Percentiles rank a stretch among this genome's conserved stretches.
These are phyloP conservation scores for Coemansia biformis DNA, from an alignment of 192 early-diverging fungal species.

Conservation along the genomic window DNA sequence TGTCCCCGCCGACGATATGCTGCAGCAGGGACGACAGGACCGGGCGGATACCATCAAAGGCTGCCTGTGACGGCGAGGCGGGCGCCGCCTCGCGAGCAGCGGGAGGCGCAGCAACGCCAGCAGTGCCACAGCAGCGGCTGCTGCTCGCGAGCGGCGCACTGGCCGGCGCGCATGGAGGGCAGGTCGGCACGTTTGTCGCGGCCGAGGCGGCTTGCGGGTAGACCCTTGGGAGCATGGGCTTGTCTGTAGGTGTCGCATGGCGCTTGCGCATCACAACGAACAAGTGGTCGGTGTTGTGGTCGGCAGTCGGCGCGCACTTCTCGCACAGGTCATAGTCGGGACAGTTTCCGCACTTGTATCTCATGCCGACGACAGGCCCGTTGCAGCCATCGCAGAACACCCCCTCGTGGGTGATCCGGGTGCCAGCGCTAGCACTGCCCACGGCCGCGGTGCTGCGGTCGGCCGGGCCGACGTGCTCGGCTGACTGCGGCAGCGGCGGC, in stretches of 20 bases:
- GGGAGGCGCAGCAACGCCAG: not conserved
- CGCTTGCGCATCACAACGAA: conserved; percentile 79
- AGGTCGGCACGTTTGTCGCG: no score
- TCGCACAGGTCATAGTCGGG: conserved; percentile 92
- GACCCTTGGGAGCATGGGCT: conserved; percentile 19
- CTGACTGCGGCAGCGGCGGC: not conserved
- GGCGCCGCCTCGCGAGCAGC: not conserved
- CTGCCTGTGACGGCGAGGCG: not conserved
- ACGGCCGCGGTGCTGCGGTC: conserved; percentile 10
- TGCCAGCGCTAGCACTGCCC: not conserved
- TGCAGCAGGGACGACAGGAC: not conserved
- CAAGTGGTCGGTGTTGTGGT: conserved; percentile 72
- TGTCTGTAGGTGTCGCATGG: conserved; percentile 5
- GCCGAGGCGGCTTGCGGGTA: no score
- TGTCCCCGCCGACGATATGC: not conserved
- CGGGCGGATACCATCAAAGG: no score
- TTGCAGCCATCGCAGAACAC: conserved; percentile 44
- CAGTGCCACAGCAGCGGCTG: no score
- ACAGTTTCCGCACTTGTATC: conserved; percentile 96
- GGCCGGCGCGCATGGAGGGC: conserved; percentile 41
- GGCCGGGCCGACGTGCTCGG: no score
- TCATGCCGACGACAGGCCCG: conserved; percentile 74
- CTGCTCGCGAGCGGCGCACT: conserved; percentile 23
- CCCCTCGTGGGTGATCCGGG: conserved; percentile 9
- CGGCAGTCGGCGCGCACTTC: conserved; percentile 67